These are phyloP conservation scores for Fusarium oligoseptatum DNA, from an alignment of 2,329 filamentous ascomycete genomes.

Conservation along the genomic window DNA sequence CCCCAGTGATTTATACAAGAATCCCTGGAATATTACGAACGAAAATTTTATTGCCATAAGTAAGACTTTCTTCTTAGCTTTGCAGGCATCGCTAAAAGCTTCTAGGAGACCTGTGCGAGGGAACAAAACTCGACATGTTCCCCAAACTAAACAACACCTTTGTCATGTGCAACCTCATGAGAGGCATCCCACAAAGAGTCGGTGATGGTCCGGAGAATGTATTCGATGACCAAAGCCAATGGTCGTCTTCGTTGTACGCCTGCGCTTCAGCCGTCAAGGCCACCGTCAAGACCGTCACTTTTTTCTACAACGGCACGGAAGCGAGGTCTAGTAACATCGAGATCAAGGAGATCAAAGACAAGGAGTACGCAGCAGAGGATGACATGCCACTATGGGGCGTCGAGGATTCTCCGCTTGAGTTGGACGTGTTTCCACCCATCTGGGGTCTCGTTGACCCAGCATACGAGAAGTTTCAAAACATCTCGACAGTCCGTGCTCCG, in stretches of 20 bases:
- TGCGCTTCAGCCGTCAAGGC: constrained; percentile 58
- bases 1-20: background rate
- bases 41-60: background rate
- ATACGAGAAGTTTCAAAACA: constrained; percentile 20
- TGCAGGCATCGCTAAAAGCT: background rate
- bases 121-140: constrained; percentile 45
- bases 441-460: constrained; percentile 30
- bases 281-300: constrained; percentile 59
- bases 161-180: constrained; percentile 56
- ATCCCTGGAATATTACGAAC: background rate
- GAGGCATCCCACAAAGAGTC: constrained; percentile 53
- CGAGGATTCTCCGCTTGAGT: constrained; percentile 39
- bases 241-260: constrained; percentile 57
- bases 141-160: constrained; percentile 59
- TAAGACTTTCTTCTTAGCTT: background rate
- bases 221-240: constrained; percentile 55
- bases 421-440: constrained; percentile 19
- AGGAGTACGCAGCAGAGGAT: constrained; percentile 50
- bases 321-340: constrained; percentile 49
- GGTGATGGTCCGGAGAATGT: constrained; percentile 51
- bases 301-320: constrained; percentile 56
- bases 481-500: constrained; percentile 17
- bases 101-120: constrained; percentile 30
- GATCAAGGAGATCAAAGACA: constrained; percentile 52
- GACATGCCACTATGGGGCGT: constrained; percentile 51